These are phyloP conservation scores for Emericellopsis cladophorae DNA, from an alignment of 2,329 filamentous ascomycete genomes.

Conservation along the genomic window DNA sequence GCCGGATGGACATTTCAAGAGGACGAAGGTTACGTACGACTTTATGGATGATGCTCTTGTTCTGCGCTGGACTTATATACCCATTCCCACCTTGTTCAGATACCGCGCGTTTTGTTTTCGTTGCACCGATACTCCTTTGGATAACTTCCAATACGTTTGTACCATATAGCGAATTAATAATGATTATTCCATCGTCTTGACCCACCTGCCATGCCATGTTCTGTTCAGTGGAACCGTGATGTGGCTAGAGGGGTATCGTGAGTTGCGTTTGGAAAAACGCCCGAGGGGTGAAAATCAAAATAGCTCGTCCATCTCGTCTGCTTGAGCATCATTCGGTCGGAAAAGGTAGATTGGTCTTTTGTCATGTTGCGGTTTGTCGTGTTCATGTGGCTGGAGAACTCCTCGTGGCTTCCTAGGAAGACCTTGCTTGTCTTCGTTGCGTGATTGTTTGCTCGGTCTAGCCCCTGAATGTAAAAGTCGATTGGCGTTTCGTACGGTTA, in stretches of 20 bases:
- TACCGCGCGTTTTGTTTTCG: neutral
- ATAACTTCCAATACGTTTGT: no score
- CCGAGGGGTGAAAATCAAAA: neutral
- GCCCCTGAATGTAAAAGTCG: neutral
- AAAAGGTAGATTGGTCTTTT: neutral
- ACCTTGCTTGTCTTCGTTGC: no score
- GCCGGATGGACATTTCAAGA: neutral
- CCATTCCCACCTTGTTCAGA: neutral
- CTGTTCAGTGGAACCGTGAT: no score
- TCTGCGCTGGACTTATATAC: neutral
- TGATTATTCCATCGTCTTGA: no score
- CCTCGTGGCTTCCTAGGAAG: no score
- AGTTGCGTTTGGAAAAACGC: no score
- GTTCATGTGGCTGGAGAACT: no score
- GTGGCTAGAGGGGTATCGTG: no score
- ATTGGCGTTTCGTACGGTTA: neutral
- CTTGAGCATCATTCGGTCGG: neutral
- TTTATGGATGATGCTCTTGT: neutral
- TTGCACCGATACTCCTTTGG: no score
- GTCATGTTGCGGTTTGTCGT: no score
- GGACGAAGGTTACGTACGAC: constrained; percentile 1
- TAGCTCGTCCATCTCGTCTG: neutral
- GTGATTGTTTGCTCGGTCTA: neutral
- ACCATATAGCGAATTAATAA: no score
- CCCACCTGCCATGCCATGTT: no score